phyloP scores from a whole-genome alignment of 805 yeast species.

The Wilhelminamyces savonicus region DNA sequence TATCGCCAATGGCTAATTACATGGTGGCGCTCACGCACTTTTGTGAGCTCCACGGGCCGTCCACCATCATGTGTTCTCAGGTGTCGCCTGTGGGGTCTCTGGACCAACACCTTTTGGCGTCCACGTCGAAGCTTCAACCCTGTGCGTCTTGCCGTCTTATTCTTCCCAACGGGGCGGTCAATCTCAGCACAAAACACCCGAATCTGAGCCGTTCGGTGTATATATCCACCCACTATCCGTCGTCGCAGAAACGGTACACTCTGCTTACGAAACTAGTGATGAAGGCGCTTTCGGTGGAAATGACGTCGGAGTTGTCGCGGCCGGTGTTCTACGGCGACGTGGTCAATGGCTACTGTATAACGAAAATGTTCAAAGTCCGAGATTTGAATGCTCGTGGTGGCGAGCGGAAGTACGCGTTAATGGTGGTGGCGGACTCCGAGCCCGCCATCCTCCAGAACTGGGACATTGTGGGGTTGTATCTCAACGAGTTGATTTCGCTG shows the following conservation, averaged over 20 bases:
- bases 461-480: constrained; percentile 40
- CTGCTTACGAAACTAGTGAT: constrained; percentile 54
- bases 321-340: constrained; percentile 65
- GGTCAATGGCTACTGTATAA: constrained; percentile 52
- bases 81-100: constrained; percentile 12
- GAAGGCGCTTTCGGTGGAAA: constrained; percentile 62
- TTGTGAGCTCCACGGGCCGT: constrained; percentile 76
- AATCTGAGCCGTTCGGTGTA: constrained; percentile 12
- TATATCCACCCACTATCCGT: constrained; percentile 58
- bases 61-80: constrained; percentile 60
- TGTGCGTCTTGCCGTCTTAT: constrained; percentile 58
- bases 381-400: constrained; percentile 70
- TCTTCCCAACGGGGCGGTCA: constrained; percentile 37
- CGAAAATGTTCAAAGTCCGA: constrained; percentile 52
- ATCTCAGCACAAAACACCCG: constrained; percentile 10
- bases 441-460: constrained; percentile 48
- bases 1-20: constrained; percentile 26
- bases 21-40: constrained; percentile 62
- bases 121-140: constrained; percentile 36
- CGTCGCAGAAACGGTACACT: constrained; percentile 40
- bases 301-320: constrained; percentile 49
- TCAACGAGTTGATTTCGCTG: constrained; percentile 14
- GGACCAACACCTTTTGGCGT: constrained; percentile 25
- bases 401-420: constrained; percentile 59
- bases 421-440: constrained; percentile 53